phyloP scores from a whole-genome alignment of 768 basidiomycete species.

The Psilocybe sp. region DNA sequence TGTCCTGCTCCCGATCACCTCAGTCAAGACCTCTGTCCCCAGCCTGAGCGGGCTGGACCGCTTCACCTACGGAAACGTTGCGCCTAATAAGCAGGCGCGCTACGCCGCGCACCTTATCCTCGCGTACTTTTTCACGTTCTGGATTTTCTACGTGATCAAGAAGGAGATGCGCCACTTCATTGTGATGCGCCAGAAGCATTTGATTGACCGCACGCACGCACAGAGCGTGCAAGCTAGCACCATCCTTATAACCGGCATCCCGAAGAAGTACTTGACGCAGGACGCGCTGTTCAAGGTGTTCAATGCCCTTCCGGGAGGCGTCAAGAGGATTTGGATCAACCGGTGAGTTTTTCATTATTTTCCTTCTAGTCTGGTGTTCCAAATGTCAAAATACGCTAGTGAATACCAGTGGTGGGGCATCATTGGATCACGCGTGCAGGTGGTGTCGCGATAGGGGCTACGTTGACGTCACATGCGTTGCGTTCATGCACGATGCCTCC shows the following conservation, averaged over 20 bases:
- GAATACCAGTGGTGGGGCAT: too few species aligned
- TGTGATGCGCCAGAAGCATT: constrained; percentile 74
- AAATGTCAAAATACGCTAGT: too few species aligned
- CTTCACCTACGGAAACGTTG: constrained; percentile 84
- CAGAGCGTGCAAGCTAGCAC: constrained; percentile 85
- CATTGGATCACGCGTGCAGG: too few species aligned
- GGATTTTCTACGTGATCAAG: constrained; percentile 83
- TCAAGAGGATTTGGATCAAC: constrained; percentile 90
- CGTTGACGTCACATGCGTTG: too few species aligned
- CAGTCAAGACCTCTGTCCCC: constrained; percentile 45
- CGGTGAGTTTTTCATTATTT: constrained; percentile 39
- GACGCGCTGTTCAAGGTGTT: constrained; percentile 66
- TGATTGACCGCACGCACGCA: constrained; percentile 72
- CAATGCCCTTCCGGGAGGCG: constrained; percentile 85
- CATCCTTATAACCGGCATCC: constrained; percentile 88
- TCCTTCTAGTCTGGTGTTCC: neutral
- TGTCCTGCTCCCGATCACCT: constrained; percentile 75
- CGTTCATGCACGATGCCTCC: too few species aligned
- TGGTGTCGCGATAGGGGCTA: too few species aligned
- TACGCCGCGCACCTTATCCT: constrained; percentile 80
- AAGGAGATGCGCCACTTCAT: constrained; percentile 81
- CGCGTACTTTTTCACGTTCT: constrained; percentile 76
- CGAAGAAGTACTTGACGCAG: constrained; percentile 72
- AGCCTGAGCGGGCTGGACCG: constrained; percentile 56
- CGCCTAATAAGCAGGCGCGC: constrained; percentile 43